Percentiles rank a stretch among this genome's conserved stretches.
Evolutionary conservation across 371 early-diverging fungal genomes (phyloP).

Genomic region (Zychaea mexicana): DNA sequence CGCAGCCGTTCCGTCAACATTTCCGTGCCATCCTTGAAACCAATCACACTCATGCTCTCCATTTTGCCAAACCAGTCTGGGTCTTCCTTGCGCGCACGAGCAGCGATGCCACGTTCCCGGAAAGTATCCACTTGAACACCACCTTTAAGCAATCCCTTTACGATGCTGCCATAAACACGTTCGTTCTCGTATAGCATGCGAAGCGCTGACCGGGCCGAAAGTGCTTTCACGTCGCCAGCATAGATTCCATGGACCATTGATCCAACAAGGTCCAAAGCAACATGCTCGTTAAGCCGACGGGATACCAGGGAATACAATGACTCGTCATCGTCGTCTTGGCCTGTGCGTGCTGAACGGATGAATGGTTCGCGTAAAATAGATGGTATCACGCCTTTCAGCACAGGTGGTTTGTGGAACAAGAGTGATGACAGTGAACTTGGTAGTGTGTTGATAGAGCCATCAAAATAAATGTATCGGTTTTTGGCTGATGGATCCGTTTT

Average conservation of each 20-base stretch:
- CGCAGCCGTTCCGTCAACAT: constrained; percentile 62
- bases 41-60: constrained; percentile 71
- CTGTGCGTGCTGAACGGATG: constrained; percentile 27
- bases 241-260: constrained; percentile 93
- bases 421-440: constrained; percentile 53
- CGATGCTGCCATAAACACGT: constrained; percentile 67
- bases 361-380: constrained; percentile 53
- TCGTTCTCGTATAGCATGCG: constrained; percentile 70
- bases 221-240: constrained; percentile 80
- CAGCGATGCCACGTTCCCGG: constrained; percentile 46
- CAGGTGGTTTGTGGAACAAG: constrained; percentile 51
- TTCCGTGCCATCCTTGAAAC: constrained; percentile 83
- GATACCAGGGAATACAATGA: constrained; percentile 64
- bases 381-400: constrained; percentile 49
- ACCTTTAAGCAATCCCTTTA: constrained; percentile 41
- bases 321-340: constrained; percentile 67
- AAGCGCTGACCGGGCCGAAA: constrained; percentile 79
- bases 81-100: constrained; percentile 33
- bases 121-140: constrained; percentile 32
- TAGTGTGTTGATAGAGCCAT: constrained; percentile 67
- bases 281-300: constrained; percentile 76
- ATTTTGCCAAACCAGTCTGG: constrained; percentile 65
- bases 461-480: constrained; percentile 82
- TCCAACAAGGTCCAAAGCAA: constrained; percentile 63
- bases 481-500: constrained; percentile 74